Conservation (phyloP, 768 basidiomycete species). For the Termitomyces sp. region DNA sequence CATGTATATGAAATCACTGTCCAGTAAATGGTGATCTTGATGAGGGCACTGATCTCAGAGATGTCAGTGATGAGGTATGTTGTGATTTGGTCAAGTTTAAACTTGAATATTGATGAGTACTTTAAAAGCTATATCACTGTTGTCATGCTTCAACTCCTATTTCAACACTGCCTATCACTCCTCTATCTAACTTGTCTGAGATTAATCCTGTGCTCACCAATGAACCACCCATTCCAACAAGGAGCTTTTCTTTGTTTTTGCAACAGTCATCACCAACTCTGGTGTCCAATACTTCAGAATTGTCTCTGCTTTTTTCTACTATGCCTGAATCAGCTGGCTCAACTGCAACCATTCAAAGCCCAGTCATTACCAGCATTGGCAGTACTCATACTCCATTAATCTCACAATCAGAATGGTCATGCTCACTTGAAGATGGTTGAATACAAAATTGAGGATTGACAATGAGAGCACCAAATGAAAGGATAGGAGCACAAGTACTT, state of each 20-base stretch:
- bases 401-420: too few relatives aligned
- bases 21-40: not conserved
- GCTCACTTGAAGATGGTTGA: not conserved
- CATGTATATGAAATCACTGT: not conserved
- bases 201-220: not conserved
- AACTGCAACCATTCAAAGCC: not conserved
- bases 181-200: not conserved
- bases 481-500: not conserved
- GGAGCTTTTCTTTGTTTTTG: not conserved
- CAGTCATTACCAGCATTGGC: too few relatives aligned
- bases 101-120: too few relatives aligned
- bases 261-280: not conserved
- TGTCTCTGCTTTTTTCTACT: not conserved
- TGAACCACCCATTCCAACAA: not conserved
- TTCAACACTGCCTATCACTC: not conserved
- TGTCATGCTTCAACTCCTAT: not conserved
- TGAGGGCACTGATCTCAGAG: not conserved
- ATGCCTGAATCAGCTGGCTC: not conserved
- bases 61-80: not conserved
- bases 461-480: not conserved
- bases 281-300: not conserved
- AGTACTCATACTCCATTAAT: too few relatives aligned
- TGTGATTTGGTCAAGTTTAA: too few relatives aligned
- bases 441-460: not conserved
- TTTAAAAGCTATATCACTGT: not conserved